Evolutionary conservation across 1,139 yeast genomes (phyloP).

Genomic region (Saccharomycopsis hybrid): DNA sequence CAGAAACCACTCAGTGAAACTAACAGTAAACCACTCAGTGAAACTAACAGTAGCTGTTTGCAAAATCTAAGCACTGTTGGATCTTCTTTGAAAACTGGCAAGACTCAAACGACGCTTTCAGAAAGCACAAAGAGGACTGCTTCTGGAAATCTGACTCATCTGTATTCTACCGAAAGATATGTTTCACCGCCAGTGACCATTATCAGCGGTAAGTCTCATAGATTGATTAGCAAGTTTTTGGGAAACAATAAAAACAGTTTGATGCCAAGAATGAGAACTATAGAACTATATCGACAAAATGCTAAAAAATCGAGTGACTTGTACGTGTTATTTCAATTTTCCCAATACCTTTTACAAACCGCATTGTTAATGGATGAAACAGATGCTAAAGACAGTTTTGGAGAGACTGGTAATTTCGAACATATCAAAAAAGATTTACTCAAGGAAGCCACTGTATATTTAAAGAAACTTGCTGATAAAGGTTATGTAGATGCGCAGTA

Average conservation of each 20-base stretch:
- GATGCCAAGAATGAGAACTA: slow-evolving; percentile 76
- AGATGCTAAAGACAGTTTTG: slow-evolving; percentile 21
- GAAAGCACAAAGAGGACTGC: background rate
- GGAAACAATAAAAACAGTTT: slow-evolving; percentile 46
- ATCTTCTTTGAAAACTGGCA: background rate
- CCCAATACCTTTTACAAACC: slow-evolving; percentile 84
- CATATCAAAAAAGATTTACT: slow-evolving; percentile 45
- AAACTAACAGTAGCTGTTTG: background rate
- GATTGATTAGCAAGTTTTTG: slow-evolving; percentile 39
- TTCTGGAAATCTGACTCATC: slow-evolving; percentile 34
- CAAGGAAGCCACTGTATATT: slow-evolving; percentile 68
- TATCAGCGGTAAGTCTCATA: slow-evolving; percentile 34
- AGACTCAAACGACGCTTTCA: background rate
- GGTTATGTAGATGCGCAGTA: slow-evolving; percentile 91
- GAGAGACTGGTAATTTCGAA: too few relatives aligned
- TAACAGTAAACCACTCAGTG: background rate
- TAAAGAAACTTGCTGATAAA: slow-evolving; percentile 67
- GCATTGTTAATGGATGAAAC: slow-evolving; percentile 52
- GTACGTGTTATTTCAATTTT: slow-evolving; percentile 77
- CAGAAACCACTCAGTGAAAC: background rate
- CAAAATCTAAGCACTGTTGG: too few relatives aligned
- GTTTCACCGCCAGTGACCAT: slow-evolving; percentile 32
- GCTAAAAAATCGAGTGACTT: slow-evolving; percentile 86
- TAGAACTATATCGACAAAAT: slow-evolving; percentile 80
- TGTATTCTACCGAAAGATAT: slow-evolving; percentile 31